Evolutionary conservation across 192 early-diverging fungal genomes (phyloP), one percentile per base, ranked within the genome.

Genomic region (Anaeromyces robustus): DNA sequence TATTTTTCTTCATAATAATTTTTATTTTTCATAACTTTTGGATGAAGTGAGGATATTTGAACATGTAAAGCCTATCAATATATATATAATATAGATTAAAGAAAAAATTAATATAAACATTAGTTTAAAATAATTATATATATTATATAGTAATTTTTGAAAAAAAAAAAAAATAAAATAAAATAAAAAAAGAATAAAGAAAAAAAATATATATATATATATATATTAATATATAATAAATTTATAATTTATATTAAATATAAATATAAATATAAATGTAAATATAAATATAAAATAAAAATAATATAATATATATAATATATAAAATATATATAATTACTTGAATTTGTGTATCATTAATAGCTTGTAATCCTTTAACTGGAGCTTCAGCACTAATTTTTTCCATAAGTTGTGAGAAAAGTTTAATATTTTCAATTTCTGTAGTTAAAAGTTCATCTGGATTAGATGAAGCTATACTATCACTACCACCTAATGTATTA

Each of bases 371-470:
- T 2, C 95, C 94, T n/a, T 88, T 89, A 77, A 85, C 79, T 26
- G 83, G 81, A 1, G 85, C 87, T 78, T 91, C 87, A 30, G 89
- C 87, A 78, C 93, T 94, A 30, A 96, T 90, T 77, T 92, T 86
- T 52, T 94, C 92, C 79, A 99, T 89, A 17, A 98, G 87, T 19
- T 95, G 90, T 31, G 94, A 89, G 79, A 99, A 99, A 16, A 97
- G 82, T 83, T 94, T 89, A 32, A 99, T 92, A 43, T 96, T 97
- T 82, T 98, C 95, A 77, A 92, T 89, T 84, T 99, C 96, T 13
- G 91, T 89, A 1, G 85, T 79, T 29, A 92, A 88, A 80, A 99
- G 82, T 77, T 95, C 94, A 77, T 92, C 85, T 11, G 83, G 77
- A 26, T 84, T 86, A 19, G 81, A 78, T 80, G 82, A 68, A 68